Evolutionary conservation across 202 grass and related monocot species (phyloP), one percentile per base, ranked within the genome.

Genomic region (Saccharum hybrid): DNA sequence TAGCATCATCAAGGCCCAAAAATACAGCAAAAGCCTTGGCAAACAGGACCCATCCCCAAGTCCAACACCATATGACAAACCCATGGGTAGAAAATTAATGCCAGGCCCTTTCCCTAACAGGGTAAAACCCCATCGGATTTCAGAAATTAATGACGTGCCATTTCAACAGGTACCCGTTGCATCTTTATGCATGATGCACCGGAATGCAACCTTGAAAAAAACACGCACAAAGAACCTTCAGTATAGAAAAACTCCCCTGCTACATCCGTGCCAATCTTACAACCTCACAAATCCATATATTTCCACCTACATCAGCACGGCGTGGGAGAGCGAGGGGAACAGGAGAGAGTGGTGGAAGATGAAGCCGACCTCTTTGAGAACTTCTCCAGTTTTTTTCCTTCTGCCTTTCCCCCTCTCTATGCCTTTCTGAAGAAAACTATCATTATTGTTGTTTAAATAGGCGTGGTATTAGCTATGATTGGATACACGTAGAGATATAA

Each of bases 271-370:
- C 1, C 7, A 12, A 70, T 36, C 23, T 21, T 46, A 37, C 36
- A 57, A 57, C 42, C 11, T 15, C 11, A 26, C 28, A 68, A 31
- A 60, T 68, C 75, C 81, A 70, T 84, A 84, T 76, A 80, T 84
- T 84, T 61, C 26, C 14, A 31, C 12, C 9, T 3, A 13, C 14
- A 56, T 13, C 34, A 76, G 18, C 1, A 28, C 1, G 9, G 15
- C 12, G 10, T 64, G 34, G 34, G 34, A 18, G 31, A 4, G 31
- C 31, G 1, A 33, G 6, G 6, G 4, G 28, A 31, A 31, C 7
- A 37, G 7, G 38, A 41, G 61, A 28, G 34, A n/a, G 33, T 19
- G 13, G 33, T 9, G 42, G 38, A 46, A 43, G 75, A 59, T 41
- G 39, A 64, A 18, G 59, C 67, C 33, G 38, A 43, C 72, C 30